Conservation (phyloP, 2,329 filamentous ascomycete genomes). For the Zopfia rhizophila region DNA sequence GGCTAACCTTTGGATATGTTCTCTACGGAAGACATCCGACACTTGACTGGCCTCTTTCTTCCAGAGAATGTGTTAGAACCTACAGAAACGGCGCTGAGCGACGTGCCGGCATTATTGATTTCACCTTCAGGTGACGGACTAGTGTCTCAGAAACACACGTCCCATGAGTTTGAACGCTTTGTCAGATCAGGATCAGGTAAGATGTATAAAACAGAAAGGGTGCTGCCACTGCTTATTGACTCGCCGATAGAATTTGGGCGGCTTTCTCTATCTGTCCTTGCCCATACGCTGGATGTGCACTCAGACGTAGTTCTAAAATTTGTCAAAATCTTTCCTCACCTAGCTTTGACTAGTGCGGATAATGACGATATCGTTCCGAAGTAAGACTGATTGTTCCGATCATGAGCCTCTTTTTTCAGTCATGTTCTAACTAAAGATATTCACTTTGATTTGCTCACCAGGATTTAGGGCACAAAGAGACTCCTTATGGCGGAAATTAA, state of each 20-base stretch:
- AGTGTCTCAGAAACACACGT: slow-evolving; percentile 33
- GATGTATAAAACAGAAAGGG: no score
- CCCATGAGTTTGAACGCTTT: slow-evolving; percentile 30
- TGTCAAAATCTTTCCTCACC: slow-evolving; percentile 23
- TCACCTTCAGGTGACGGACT: slow-evolving; percentile 37
- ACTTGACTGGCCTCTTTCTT: slow-evolving; percentile 37
- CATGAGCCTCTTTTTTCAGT: no score
- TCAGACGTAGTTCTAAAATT: slow-evolving; percentile 30
- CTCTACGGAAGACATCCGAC: slow-evolving; percentile 42
- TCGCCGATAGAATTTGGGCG: slow-evolving; percentile 27
- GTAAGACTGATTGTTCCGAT: slow-evolving; percentile 10
- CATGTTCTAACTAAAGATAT: no score
- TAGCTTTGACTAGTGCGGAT: slow-evolving; percentile 39
- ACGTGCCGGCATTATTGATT: slow-evolving; percentile 31
- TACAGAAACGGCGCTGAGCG: slow-evolving; percentile 6
- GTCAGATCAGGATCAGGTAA: slow-evolving; percentile 13
- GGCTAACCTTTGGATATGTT: slow-evolving; percentile 47
- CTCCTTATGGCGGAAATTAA: slow-evolving; percentile 23
- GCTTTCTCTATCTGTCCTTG: slow-evolving; percentile 26
- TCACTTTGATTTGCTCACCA: no score
- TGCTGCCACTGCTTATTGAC: slow-evolving; percentile 19
- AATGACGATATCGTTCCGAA: slow-evolving; percentile 35
- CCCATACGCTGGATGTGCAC: slow-evolving; percentile 34
- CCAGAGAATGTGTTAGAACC: slow-evolving; percentile 21
- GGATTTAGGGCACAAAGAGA: slow-evolving; percentile 25